Base-by-base conservation (phyloP, 768 basidiomycete species). In the Suillus weaverae region DNA sequence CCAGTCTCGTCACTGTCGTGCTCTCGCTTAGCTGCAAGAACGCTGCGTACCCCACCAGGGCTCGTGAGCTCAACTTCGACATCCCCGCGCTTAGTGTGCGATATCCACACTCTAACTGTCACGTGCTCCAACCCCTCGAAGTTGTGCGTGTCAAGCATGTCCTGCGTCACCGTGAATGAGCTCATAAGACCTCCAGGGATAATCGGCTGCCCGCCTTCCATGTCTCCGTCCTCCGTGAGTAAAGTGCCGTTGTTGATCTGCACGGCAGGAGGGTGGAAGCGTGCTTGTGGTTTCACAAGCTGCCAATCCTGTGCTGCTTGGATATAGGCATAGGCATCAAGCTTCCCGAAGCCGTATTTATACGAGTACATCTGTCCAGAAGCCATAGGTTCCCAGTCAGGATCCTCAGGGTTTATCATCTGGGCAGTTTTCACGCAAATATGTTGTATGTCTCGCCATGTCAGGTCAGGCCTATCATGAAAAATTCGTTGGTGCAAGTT, bases 381-480 rank as follows among this genome's bases (percentile, higher is more conserved):
- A 16, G 91, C 86, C 0, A 89, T 98, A 61, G 73, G 80, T 72
- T 97, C 92, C 97, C 97, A 99, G 73, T 97, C 96, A 3, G 94
- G 92, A 72, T 99, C 97, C 3, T 91, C 88, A 3, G 86, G 82
- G 72, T 96, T 98, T 76, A 99, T 86, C 69, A 84, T 80, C 22
- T 87, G 83, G 3, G 92, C 91, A 1, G 87, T 90, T 64, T 84
- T 83, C 38, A 98, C 87, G 67, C 90, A 89, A 30, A 99, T 82
- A 71, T 99, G 88, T 71, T 99, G 97, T 43, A 98, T 81, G 71
- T 99, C 97, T 59, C 97, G 89, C 97, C 97, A 99, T 41, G 92
- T 90, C 22, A 99, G 85, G 62, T 99, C 96, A 33, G 97, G 95
- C 11, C 95, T 93, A 66, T 20, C 46, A 33, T 26, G 61, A 64